Evolutionary conservation across 139 green algal species (phyloP).

Genomic region (Ettlia oleoabundans): DNA sequence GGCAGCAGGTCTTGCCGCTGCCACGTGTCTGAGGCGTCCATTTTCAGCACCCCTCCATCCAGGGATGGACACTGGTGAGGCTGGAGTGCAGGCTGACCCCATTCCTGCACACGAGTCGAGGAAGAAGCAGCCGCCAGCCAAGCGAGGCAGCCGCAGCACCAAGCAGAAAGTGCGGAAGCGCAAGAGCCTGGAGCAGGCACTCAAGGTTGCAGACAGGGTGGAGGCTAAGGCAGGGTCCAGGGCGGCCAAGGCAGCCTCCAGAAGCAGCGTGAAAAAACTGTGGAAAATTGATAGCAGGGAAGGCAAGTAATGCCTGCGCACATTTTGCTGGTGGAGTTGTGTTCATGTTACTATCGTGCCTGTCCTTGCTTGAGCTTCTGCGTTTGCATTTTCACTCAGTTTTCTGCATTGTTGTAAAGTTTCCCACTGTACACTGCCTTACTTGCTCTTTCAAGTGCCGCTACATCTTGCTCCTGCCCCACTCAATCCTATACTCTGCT

Average conservation of each 20-base stretch:
- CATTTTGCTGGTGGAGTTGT: too few relatives aligned
- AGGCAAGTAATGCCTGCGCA: background rate
- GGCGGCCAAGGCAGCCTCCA: background rate
- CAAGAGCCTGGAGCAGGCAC: slow-evolving; percentile 34
- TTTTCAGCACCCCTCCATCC: background rate
- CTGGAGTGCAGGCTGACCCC: background rate
- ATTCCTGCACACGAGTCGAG: too few relatives aligned
- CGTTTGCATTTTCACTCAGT: too few relatives aligned
- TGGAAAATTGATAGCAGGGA: slow-evolving; percentile 25
- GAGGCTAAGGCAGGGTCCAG: slow-evolving; percentile 29
- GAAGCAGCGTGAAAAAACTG: slow-evolving; percentile 36
- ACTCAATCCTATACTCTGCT: too few relatives aligned
- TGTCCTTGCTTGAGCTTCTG: too few relatives aligned
- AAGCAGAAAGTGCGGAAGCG: slow-evolving; percentile 42
- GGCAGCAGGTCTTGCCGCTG: background rate
- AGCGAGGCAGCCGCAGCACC: slow-evolving; percentile 13
- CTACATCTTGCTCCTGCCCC: too few relatives aligned
- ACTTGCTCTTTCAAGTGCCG: too few relatives aligned
- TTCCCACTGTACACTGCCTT: too few relatives aligned
- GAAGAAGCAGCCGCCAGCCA: background rate
- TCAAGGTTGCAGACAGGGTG: slow-evolving; percentile 23
- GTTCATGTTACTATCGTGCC: too few relatives aligned
- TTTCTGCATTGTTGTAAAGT: too few relatives aligned
- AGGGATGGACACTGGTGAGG: slow-evolving; percentile 33
- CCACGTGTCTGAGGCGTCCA: too few relatives aligned